phyloP scores from a whole-genome alignment of 1,139 yeast species.

The Kodamaea arcana region DNA sequence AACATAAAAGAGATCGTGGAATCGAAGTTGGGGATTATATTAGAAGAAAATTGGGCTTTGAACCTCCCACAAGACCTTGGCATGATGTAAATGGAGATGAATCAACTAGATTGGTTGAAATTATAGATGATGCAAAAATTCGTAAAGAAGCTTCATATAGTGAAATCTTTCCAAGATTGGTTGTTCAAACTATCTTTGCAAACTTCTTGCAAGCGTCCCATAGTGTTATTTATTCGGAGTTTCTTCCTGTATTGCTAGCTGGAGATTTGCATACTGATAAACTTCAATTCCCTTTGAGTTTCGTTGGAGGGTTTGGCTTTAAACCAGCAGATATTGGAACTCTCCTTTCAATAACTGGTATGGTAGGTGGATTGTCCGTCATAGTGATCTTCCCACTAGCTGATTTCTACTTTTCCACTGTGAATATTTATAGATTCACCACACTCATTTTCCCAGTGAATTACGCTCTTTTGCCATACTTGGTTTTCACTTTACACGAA shows the following conservation, averaged over 20 bases:
- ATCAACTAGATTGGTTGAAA: constrained; percentile 5
- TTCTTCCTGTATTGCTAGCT: constrained; percentile 22
- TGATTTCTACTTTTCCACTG: constrained; percentile 20
- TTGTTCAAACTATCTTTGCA: constrained; percentile 18
- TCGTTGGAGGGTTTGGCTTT: constrained; percentile 22
- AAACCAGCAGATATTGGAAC: constrained; percentile 20
- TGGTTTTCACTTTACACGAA: constrained; percentile 18
- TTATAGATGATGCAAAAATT: constrained; percentile 1
- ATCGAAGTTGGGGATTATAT: constrained; percentile 49
- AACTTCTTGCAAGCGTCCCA: constrained; percentile 18
- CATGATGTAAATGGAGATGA: constrained; percentile 7
- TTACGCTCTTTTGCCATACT: constrained; percentile 20
- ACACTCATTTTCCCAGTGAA: constrained; percentile 21
- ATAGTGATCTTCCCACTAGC: constrained; percentile 21
- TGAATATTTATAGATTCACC: constrained; percentile 19
- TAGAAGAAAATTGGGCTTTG: constrained; percentile 27
- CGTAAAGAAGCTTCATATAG: constrained; percentile 3
- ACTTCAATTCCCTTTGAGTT: constrained; percentile 17
- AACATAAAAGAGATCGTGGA: constrained; percentile 44
- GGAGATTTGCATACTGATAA: constrained; percentile 12
- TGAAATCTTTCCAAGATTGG: constrained; percentile 19
- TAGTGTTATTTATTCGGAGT: constrained; percentile 18
- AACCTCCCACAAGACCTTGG: constrained; percentile 32
- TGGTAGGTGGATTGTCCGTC: constrained; percentile 22
- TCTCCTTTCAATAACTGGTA: constrained; percentile 23